A percentile compares a stretch with the other conserved stretches of the same genome.
phyloP scores from a whole-genome alignment of 2,329 filamentous ascomycete genomes.

The Amesomyces nigricolor region DNA sequence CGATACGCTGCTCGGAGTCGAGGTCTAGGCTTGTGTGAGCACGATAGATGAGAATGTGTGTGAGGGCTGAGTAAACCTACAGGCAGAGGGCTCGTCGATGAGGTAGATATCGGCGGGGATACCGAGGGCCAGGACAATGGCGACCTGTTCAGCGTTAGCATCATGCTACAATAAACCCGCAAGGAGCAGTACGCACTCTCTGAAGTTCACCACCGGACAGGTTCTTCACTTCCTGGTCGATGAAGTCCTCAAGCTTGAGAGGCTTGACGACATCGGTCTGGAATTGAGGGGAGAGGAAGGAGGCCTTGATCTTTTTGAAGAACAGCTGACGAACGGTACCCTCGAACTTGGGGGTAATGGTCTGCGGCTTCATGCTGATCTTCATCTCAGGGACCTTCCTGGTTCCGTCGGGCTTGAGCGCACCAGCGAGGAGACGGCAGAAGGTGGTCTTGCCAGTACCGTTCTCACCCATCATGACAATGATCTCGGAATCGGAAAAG shows the following conservation, averaged over 20 bases:
- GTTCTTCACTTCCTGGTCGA: conserved; percentile 99
- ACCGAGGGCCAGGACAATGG: conserved; percentile 89
- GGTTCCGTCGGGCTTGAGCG: conserved; percentile 79
- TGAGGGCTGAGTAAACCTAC: conserved; percentile 11
- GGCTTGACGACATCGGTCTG: conserved; percentile 99
- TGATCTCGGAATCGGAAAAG: conserved; percentile 97
- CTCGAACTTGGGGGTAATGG: conserved; percentile 96
- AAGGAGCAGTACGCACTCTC: conserved; percentile 54
- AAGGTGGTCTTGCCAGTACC: conserved; percentile 97
- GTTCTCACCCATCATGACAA: conserved; percentile 99
- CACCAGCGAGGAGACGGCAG: conserved; percentile 91
- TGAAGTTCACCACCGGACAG: conserved; percentile 98
- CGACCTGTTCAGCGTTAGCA: conserved; percentile 22
- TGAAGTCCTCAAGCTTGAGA: conserved; percentile 98
- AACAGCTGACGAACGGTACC: conserved; percentile 96
- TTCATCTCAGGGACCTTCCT: conserved; percentile 83
- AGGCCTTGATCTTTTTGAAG: conserved; percentile 99
- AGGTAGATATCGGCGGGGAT: conserved; percentile 96
- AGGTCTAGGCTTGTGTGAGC: conserved; percentile 49
- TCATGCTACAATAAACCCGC: not conserved
- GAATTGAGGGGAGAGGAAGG: conserved; percentile 95
- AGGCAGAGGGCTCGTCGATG: conserved; percentile 95
- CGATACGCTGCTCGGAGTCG: conserved; percentile 97
- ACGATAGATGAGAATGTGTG: not conserved
- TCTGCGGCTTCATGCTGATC: conserved; percentile 99